A percentile compares a stretch with the other conserved stretches of the same genome.
These are phyloP conservation scores for Penicillium sp. DNA, from an alignment of 2,329 filamentous ascomycete genomes.

Conservation along the genomic window DNA sequence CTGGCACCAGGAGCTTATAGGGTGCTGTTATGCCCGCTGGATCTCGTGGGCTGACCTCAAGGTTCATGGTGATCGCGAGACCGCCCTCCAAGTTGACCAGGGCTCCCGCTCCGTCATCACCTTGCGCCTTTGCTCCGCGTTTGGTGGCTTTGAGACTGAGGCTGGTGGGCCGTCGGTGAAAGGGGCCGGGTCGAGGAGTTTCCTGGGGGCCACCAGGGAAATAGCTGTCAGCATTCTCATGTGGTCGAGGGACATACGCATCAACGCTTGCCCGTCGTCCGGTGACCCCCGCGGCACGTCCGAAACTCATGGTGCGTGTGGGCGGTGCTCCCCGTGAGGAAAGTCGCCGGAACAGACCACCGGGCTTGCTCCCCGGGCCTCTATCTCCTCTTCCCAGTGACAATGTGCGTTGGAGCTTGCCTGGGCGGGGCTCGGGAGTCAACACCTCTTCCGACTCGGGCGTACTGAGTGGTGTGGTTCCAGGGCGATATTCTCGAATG, in stretches of 20 bases:
- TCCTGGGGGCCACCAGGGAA: conserved; percentile 22
- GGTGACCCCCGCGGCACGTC: conserved; percentile 17
- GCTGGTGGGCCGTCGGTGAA: conserved; percentile 66
- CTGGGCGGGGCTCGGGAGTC: conserved; percentile 26
- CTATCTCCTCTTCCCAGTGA: conserved; percentile 54
- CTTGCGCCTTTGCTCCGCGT: conserved; percentile 49
- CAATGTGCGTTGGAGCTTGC: conserved; percentile 51
- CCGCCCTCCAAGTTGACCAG: conserved; percentile 72
- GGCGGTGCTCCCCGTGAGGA: conserved; percentile 39
- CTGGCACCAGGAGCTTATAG: conserved; percentile 80
- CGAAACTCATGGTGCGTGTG: conserved; percentile 34
- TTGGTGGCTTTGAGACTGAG: conserved; percentile 57
- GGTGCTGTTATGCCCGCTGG: conserved; percentile 81
- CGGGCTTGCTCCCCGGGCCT: conserved; percentile 32
- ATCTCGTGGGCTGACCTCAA: conserved; percentile 80
- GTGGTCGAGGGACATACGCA: conserved; percentile 22
- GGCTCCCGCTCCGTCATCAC: conserved; percentile 47
- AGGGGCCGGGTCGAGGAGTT: conserved; percentile 38
- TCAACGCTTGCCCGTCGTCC: conserved; percentile 34
- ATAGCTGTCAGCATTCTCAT: conserved; percentile 29
- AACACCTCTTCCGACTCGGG: conserved; percentile 46
- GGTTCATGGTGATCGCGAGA: conserved; percentile 79
- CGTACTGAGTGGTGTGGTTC: conserved; percentile 64
- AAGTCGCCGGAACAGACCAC: conserved; percentile 42
- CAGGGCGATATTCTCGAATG: conserved; percentile 77